These are phyloP conservation scores for Kwoniella pini DNA, from an alignment of 768 basidiomycete species.

Conservation along the genomic window DNA sequence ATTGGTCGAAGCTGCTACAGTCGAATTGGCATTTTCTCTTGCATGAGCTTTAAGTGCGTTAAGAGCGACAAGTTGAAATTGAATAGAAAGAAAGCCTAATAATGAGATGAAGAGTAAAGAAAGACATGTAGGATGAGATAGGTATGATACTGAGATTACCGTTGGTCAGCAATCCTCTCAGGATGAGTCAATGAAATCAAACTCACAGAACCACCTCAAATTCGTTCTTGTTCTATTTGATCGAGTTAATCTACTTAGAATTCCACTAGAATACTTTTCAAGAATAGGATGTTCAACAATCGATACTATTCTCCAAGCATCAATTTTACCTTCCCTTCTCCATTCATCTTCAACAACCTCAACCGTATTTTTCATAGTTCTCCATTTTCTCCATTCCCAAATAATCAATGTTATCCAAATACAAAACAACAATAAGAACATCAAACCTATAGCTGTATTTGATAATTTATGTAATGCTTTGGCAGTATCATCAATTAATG, in stretches of 20 bases:
- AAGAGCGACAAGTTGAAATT: slow-evolving; percentile 81
- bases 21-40: slow-evolving; percentile 63
- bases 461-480: slow-evolving; percentile 74
- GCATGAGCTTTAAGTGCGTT: slow-evolving; percentile 72
- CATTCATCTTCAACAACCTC: slow-evolving; percentile 39
- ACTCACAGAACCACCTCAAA: slow-evolving; percentile 73
- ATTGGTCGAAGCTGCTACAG: slow-evolving; percentile 61
- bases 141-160: slow-evolving; percentile 63
- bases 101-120: slow-evolving; percentile 91
- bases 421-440: slow-evolving; percentile 70
- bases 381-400: slow-evolving; percentile 89
- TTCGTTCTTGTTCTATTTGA: slow-evolving; percentile 61
- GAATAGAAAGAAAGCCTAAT: slow-evolving; percentile 79
- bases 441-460: slow-evolving; percentile 73
- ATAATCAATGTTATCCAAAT: slow-evolving; percentile 72
- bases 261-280: slow-evolving; percentile 42
- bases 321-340: slow-evolving; percentile 29
- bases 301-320: slow-evolving; percentile 49
- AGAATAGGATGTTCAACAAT: slow-evolving; percentile 52
- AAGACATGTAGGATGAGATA: slow-evolving; percentile 87
- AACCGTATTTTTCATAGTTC: slow-evolving; percentile 42
- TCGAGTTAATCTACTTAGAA: slow-evolving; percentile 30
- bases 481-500: slow-evolving; percentile 81
- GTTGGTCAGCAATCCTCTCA: not conserved
- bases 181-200: not conserved